Percentiles rank a stretch among this genome's conserved stretches.
Evolutionary conservation across 1,284 basidiomycete species (phyloP).

Genomic region (Pterulicium gracile): DNA sequence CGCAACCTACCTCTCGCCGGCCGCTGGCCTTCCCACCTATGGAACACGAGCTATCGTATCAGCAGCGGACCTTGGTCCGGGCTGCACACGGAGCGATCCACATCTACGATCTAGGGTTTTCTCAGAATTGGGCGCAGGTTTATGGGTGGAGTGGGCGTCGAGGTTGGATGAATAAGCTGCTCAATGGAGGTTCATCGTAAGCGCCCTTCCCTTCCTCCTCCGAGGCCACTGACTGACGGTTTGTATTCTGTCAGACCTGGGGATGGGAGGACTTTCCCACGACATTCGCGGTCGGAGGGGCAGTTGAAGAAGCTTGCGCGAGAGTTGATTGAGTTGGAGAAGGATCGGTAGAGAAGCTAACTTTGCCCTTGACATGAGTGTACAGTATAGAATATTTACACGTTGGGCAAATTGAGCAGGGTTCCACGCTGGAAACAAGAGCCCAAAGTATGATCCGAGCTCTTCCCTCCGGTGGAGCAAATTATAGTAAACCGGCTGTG

Average conservation of each 20-base stretch:
- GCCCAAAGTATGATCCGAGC: no score
- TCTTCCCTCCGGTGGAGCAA: no score
- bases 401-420: no score
- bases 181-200: conserved; percentile 54
- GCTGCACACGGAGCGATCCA: conserved; percentile 56
- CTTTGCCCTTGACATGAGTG: background rate
- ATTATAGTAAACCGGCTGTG: no score
- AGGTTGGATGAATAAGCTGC: conserved; percentile 41
- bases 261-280: conserved; percentile 54
- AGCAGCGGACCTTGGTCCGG: conserved; percentile 58
- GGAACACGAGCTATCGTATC: conserved; percentile 67
- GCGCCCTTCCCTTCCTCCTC: conserved; percentile 16
- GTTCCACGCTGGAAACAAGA: no score
- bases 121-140: conserved; percentile 57
- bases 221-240: no score
- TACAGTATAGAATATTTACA: no score
- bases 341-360: conserved; percentile 21
- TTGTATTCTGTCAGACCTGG: conserved; percentile 36
- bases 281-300: conserved; percentile 53
- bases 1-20: conserved; percentile 15
- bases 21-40: conserved; percentile 53
- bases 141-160: conserved; percentile 42
- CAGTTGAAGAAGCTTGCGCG: conserved; percentile 50
- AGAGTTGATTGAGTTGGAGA: conserved; percentile 46
- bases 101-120: conserved; percentile 72